Conservation (phyloP, 352 stramenopile species). For the Phytophthora pluvialis region DNA sequence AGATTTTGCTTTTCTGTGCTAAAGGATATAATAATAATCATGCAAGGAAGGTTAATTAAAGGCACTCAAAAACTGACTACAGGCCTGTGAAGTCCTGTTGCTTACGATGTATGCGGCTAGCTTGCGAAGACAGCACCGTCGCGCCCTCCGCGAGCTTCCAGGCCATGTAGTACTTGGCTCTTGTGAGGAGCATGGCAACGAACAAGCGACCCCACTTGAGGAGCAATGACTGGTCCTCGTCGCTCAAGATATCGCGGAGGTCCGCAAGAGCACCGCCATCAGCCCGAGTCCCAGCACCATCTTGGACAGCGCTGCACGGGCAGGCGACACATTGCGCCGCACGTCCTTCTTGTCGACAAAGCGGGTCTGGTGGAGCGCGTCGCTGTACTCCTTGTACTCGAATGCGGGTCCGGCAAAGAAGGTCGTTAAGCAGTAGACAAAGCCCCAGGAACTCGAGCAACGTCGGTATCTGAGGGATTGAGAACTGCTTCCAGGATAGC, state of each 20-base stretch:
- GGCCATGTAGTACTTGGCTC: slow-evolving; percentile 97
- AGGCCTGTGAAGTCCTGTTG: no score
- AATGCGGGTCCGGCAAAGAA: slow-evolving; percentile 95
- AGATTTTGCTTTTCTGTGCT: no score
- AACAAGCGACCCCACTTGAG: slow-evolving; percentile 81
- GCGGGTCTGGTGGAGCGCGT: slow-evolving; percentile 61
- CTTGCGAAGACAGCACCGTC: no score
- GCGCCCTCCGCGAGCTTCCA: slow-evolving; percentile 92
- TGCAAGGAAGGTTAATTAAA: no score
- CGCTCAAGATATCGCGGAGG: slow-evolving; percentile 36
- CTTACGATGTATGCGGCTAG: no score
- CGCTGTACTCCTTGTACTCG: slow-evolving; percentile 93
- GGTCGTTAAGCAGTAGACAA: slow-evolving; percentile 96
- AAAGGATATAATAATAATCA: no score
- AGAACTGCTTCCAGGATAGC: slow-evolving; percentile 42
- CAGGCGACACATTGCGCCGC: slow-evolving; percentile 40
- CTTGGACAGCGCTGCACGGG: slow-evolving; percentile 54
- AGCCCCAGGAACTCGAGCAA: slow-evolving; percentile 96
- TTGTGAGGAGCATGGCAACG: slow-evolving; percentile 88
- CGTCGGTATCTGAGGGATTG: slow-evolving; percentile 84
- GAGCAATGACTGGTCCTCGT: slow-evolving; percentile 50
- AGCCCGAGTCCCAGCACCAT: slow-evolving; percentile 55
- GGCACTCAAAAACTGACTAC: no score
- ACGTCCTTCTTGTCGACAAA: slow-evolving; percentile 53
- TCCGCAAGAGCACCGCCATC: slow-evolving; percentile 50